phyloP scores from a whole-genome alignment of 2,329 filamentous ascomycete genomes.

The Geoglossum cookeanum region DNA sequence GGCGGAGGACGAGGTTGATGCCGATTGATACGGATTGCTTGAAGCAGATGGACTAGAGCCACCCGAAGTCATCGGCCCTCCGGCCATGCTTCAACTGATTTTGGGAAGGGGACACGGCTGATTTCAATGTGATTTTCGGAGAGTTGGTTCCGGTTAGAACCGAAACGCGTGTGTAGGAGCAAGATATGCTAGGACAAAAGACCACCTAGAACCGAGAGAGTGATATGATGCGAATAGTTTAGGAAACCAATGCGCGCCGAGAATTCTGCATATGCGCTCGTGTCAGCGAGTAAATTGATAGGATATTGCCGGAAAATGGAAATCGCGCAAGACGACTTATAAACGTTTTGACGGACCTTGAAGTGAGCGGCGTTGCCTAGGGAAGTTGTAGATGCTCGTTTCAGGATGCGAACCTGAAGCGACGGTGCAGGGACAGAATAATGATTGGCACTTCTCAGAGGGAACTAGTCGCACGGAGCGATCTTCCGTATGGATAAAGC shows the following conservation, averaged over 20 bases:
- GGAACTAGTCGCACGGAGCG: not conserved
- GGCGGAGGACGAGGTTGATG: not conserved
- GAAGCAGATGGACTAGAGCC: conserved; percentile 3
- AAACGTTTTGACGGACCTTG: not conserved
- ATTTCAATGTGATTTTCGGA: not conserved
- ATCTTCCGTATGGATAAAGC: not conserved
- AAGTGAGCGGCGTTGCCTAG: not conserved
- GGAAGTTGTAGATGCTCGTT: not conserved
- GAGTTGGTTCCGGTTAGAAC: not conserved
- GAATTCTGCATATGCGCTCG: not conserved
- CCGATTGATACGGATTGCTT: conserved; percentile 1
- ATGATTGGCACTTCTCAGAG: not conserved
- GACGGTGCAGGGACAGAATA: not conserved
- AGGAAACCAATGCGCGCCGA: not conserved
- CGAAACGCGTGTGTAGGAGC: not conserved
- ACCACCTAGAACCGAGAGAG: not conserved
- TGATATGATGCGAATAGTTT: not conserved
- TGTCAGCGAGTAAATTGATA: not conserved
- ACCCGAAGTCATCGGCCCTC: conserved; percentile 1
- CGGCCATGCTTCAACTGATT: conserved; percentile 2
- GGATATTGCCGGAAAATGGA: not conserved
- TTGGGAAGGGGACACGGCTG: not conserved
- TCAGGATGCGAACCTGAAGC: not conserved
- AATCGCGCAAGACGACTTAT: not conserved
- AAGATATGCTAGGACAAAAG: not conserved